phyloP scores from a whole-genome alignment of 768 basidiomycete genomes.

The Tricholoma sp. region DNA sequence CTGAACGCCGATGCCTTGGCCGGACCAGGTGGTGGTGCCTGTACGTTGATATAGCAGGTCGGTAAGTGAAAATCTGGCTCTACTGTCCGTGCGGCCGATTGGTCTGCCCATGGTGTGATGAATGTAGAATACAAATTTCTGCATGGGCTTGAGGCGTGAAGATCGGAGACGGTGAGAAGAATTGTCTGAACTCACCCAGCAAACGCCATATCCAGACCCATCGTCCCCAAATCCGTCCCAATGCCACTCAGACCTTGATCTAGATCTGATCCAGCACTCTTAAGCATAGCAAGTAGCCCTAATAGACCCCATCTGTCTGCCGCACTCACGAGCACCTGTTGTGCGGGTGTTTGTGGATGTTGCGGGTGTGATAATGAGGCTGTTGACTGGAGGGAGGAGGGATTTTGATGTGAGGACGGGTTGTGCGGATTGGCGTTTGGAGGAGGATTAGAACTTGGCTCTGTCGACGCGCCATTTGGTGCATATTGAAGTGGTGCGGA shows the following conservation, averaged over 20 bases:
- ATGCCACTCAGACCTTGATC: conserved; percentile 80
- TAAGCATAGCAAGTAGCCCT: conserved; percentile 81
- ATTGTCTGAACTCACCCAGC: conserved; percentile 58
- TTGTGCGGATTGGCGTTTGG: conserved; percentile 24
- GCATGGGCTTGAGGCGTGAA: conserved; percentile 14
- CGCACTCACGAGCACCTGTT: conserved; percentile 87
- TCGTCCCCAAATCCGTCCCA: conserved; percentile 87
- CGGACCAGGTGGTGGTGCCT: conserved; percentile 79
- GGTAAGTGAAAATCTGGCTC: conserved; percentile 93
- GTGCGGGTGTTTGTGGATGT: conserved; percentile 83
- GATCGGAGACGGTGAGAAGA: conserved; percentile 2
- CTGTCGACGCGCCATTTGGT: conserved; percentile 31
- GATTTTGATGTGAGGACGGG: conserved; percentile 28
- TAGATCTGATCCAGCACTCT: conserved; percentile 67
- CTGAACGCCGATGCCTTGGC: conserved; percentile 79
- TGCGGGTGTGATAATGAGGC: conserved; percentile 31
- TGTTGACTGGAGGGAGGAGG: conserved; percentile 26
- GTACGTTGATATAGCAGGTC: conserved; percentile 82
- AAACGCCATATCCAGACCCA: conserved; percentile 86
- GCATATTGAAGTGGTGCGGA: conserved; percentile 28
- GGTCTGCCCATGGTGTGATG: conserved; percentile 95
- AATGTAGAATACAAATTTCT: conserved; percentile 89
- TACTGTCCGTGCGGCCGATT: conserved; percentile 75
- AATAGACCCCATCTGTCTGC: conserved; percentile 95
- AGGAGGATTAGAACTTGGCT: conserved; percentile 32